Conservation (phyloP, 2,329 filamentous ascomycete genomes). For the Hypomyces perniciosus region DNA sequence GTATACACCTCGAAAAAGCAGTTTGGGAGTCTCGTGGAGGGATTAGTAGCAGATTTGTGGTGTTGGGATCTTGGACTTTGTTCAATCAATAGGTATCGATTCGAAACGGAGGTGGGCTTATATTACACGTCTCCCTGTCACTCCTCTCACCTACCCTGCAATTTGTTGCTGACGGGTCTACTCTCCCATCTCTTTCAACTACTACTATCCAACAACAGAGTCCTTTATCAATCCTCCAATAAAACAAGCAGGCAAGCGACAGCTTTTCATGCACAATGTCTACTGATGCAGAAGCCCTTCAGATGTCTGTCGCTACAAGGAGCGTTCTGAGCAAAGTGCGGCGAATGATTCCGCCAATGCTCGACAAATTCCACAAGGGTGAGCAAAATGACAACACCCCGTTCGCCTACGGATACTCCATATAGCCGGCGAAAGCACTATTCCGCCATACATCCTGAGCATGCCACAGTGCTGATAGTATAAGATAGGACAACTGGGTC, state of each 20-base stretch:
- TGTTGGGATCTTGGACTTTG: no score
- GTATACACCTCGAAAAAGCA: no score
- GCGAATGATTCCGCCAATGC: slow-evolving; percentile 89
- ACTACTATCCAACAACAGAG: no score
- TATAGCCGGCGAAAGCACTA: neutral
- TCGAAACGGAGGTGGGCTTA: no score
- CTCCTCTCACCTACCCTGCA: no score
- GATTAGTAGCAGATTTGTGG: no score
- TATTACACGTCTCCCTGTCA: no score
- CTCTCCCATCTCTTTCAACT: no score
- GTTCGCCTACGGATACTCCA: neutral
- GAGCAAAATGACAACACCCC: slow-evolving; percentile 15
- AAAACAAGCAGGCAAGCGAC: neutral
- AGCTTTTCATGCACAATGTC: slow-evolving; percentile 16
- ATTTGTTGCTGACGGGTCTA: no score
- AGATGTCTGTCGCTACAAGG: slow-evolving; percentile 65
- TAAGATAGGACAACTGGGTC: slow-evolving; percentile 72
- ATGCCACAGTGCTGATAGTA: slow-evolving; percentile 10
- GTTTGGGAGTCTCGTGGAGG: no score
- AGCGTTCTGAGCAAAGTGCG: slow-evolving; percentile 74
- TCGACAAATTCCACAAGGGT: slow-evolving; percentile 96
- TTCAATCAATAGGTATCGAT: no score
- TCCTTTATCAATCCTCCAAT: neutral
- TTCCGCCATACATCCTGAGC: neutral
- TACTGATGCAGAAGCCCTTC: slow-evolving; percentile 20